phyloP scores from a whole-genome alignment of 140 eudicot genomes.

The Senecio squalidus region DNA sequence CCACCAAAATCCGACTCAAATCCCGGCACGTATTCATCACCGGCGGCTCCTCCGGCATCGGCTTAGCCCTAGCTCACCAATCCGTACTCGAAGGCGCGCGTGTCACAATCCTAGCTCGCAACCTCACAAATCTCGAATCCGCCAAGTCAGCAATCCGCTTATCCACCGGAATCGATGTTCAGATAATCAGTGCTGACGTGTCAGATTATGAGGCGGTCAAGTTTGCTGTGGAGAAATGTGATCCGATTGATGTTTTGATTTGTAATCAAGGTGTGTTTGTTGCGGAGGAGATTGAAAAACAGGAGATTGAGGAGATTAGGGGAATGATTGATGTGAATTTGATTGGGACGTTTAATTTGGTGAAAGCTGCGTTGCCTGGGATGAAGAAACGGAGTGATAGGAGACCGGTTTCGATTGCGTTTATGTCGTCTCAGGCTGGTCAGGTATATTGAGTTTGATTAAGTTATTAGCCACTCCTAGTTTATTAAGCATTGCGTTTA shows the following conservation, averaged over 20 bases:
- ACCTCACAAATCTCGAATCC: no score
- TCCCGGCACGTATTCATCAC: no score
- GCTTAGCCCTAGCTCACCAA: conserved; percentile 68
- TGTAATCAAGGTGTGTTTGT: no score
- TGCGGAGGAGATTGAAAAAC: conserved; percentile 49
- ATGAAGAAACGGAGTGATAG: conserved; percentile 59
- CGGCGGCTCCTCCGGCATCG: conserved; percentile 97
- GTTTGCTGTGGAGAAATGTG: no score
- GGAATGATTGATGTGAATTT: conserved; percentile 77
- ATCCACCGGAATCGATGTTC: no score
- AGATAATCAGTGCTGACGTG: conserved; percentile 77
- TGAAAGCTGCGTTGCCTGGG: conserved; percentile 78
- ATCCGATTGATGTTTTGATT: no score
- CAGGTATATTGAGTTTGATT: no score
- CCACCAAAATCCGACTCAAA: no score
- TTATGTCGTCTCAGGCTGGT: conserved; percentile 86
- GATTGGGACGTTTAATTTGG: conserved; percentile 66
- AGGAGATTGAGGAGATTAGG: conserved; percentile 49
- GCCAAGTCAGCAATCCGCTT: no score
- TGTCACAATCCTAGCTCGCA: no score
- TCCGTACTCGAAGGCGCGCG: conserved; percentile 47
- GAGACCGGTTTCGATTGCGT: conserved; percentile 61
- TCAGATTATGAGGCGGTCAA: conserved; percentile 52
- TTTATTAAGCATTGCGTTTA: no score
- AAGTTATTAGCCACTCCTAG: no score